Evolutionary conservation across 306 rosid genomes (phyloP).

Genomic region (Trifolium subterraneum): DNA sequence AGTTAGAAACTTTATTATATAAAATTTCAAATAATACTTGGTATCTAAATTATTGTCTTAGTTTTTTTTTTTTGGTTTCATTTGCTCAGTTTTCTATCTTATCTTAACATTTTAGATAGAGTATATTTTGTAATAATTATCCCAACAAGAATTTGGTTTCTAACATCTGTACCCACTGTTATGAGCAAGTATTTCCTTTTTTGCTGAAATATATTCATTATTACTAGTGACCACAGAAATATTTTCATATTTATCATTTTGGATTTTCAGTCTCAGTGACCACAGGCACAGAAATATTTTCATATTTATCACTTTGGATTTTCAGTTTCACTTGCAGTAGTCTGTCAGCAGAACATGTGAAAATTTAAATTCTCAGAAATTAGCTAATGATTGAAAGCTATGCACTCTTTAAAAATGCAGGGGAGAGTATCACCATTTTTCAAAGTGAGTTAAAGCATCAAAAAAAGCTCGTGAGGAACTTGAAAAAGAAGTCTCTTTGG

Average conservation of each 20-base stretch:
- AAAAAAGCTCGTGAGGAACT: constrained; percentile 78
- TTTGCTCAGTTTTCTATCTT: neutral
- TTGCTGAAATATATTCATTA: constrained; percentile 1
- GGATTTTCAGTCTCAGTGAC: too few relatives aligned
- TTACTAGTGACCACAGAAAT: constrained; percentile 16
- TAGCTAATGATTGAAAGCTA: constrained; percentile 43
- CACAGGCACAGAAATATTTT: too few relatives aligned
- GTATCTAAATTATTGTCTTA: neutral
- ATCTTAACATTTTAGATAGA: constrained; percentile 21
- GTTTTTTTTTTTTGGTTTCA: neutral
- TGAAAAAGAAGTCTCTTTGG: constrained; percentile 96
- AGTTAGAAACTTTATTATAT: constrained; percentile 41
- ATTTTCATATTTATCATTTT: constrained; percentile 6
- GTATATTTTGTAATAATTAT: neutral
- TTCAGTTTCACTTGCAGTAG: constrained; percentile 9
- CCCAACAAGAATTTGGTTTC: constrained; percentile 21
- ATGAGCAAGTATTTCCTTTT: neutral
- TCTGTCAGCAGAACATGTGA: constrained; percentile 22
- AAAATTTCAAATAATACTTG: neutral
- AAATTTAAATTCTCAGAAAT: constrained; percentile 30
- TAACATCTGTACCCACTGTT: constrained; percentile 6
- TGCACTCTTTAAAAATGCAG: constrained; percentile 58
- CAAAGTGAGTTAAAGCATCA: constrained; percentile 85
- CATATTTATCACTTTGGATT: neutral
- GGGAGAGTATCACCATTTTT: constrained; percentile 74